Evolutionary conservation across 2,329 filamentous ascomycete genomes (phyloP), one percentile per base, ranked within the genome.

Genomic region (Microdochium paspali): DNA sequence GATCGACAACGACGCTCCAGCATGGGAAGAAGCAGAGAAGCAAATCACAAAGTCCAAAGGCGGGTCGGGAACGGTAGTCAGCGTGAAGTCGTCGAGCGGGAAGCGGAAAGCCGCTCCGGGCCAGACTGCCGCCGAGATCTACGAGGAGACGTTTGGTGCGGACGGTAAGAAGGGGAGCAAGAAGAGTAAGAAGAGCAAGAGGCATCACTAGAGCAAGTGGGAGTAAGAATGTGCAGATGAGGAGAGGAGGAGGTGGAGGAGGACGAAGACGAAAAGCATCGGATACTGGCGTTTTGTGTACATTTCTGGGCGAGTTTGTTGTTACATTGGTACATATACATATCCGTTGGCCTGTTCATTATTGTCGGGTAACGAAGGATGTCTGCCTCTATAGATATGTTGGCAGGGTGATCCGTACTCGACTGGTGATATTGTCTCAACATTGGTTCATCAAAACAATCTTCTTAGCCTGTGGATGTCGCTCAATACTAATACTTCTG

Each of bases 1-100:
- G 61, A 77, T 86, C 32, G 80, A 82, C 45, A 79, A 72, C 40
- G 74, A 79, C 28, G 73, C 73, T 0, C 74, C 77, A 0, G 80
- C 72, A 2, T 86, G 83, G 83, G 69, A 77, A 45, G 80, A 82
- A 9, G 82, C 83, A 0, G 90, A 96, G 67, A 84, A 85, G 61
- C 84, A 90, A 58, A 82, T 95, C 26, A 66, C 73, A 20, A 74
- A 64, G 47, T 76, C 77, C 2, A 58, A 70, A 35, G 76, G 77
- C 63, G 78, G 78, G 10, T 73, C 76, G 45, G 69, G 72, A 44
- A 79, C 74, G 15, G 84, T 82, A 0, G 88, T 96, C 24, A 90
- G 86, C 61, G 80, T 97, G 47, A 93, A 90, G 73, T 80, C 82
- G 49, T 88, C 90, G 67, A 57, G 67, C 53, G 26, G 26, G 13